These are phyloP conservation scores for Boletellus emodensis DNA, from an alignment of 768 basidiomycete species.

Conservation along the genomic window DNA sequence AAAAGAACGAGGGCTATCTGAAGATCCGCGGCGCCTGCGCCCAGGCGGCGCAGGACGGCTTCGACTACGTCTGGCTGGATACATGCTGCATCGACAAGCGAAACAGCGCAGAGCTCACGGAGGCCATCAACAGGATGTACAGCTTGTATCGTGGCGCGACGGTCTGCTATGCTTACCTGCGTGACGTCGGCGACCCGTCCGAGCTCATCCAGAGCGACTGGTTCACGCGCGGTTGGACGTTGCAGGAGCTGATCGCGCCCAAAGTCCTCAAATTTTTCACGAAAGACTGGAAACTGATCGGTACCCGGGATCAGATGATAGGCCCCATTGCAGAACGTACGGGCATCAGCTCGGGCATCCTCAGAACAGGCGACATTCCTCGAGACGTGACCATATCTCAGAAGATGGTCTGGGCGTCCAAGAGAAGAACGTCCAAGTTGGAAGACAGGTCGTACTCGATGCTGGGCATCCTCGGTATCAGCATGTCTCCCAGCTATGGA, in stretches of 20 bases:
- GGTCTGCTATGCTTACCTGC: slow-evolving; percentile 28
- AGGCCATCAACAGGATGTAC: slow-evolving; percentile 34
- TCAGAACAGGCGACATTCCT: slow-evolving; percentile 7
- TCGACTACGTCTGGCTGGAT: slow-evolving; percentile 31
- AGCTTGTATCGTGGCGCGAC: slow-evolving; percentile 28
- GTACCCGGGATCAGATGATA: slow-evolving; percentile 13
- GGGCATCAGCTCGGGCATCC: slow-evolving; percentile 15
- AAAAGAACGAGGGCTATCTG: slow-evolving; percentile 16
- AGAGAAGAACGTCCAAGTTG: slow-evolving; percentile 19
- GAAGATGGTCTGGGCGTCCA: slow-evolving; percentile 27
- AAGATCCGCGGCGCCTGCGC: slow-evolving; percentile 23
- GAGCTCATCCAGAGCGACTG: slow-evolving; percentile 23
- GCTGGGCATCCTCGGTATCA: slow-evolving; percentile 24
- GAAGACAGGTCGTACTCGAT: slow-evolving; percentile 33
- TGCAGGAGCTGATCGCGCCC: slow-evolving; percentile 32
- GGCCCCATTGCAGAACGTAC: slow-evolving; percentile 13
- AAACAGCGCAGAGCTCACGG: slow-evolving; percentile 26
- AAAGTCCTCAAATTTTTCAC: slow-evolving; percentile 23
- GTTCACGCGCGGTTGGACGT: slow-evolving; percentile 31
- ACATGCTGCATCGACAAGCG: slow-evolving; percentile 31
- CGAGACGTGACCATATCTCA: slow-evolving; percentile 18
- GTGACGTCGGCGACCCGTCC: slow-evolving; percentile 19
- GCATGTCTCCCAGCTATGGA: slow-evolving; percentile 24
- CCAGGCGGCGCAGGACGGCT: slow-evolving; percentile 12
- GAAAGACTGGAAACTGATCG: slow-evolving; percentile 21